phyloP scores from a whole-genome alignment of 1,284 basidiomycete genomes.

The Ganoderma multipileum region DNA sequence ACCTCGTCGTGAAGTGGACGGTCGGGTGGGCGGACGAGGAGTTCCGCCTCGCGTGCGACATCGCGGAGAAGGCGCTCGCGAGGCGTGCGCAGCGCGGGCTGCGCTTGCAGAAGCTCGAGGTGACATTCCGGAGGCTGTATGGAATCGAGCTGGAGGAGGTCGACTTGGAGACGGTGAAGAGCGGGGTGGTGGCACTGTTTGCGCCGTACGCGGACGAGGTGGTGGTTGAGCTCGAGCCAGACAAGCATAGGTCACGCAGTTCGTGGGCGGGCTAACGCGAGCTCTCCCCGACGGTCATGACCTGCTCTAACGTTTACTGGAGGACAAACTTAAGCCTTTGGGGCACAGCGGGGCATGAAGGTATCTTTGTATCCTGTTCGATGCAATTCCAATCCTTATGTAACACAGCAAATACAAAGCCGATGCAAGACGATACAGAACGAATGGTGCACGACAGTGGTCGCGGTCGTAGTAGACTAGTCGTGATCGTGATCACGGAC shows the following conservation, averaged over 20 bases:
- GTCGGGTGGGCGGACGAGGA: slow-evolving; percentile 5
- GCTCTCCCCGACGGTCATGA: no score
- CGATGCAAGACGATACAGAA: slow-evolving; percentile 1
- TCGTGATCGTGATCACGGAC: background rate
- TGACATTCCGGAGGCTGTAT: background rate
- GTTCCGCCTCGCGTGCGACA: slow-evolving; percentile 5
- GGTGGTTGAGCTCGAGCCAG: background rate
- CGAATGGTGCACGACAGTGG: background rate
- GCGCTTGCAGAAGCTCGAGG: background rate
- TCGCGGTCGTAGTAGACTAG: background rate
- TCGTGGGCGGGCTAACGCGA: background rate
- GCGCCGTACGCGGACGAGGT: slow-evolving; percentile 5
- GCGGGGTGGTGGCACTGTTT: background rate
- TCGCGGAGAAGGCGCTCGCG: slow-evolving; percentile 9
- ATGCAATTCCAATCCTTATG: background rate
- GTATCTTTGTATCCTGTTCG: background rate
- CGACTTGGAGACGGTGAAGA: slow-evolving; percentile 3
- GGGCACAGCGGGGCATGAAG: no score
- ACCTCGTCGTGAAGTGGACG: slow-evolving; percentile 5
- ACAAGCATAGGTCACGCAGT: background rate
- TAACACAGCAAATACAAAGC: slow-evolving; percentile 8
- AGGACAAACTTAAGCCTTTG: background rate
- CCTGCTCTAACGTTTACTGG: background rate
- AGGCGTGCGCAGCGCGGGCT: slow-evolving; percentile 4
- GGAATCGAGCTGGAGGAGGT: slow-evolving; percentile 3